Percentiles rank a stretch among this genome's conserved stretches.
Evolutionary conservation across 2,329 filamentous ascomycete species (phyloP).

Genomic region (Aspergillus ustus): DNA sequence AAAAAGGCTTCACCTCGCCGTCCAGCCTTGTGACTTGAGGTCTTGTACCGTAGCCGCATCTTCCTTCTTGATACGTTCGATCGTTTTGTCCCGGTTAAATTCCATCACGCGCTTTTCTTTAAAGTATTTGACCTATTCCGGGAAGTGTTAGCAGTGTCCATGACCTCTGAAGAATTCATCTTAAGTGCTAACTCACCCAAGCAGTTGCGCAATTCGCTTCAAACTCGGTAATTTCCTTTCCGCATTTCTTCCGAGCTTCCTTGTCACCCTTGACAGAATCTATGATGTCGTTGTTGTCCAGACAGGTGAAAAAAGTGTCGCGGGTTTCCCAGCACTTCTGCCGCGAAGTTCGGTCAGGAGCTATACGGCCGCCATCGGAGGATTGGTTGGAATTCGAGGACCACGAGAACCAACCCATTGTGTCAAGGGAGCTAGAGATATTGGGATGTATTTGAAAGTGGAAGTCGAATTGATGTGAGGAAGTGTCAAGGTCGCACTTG

Average conservation of each 20-base stretch:
- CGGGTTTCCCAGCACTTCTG: slow-evolving; percentile 86
- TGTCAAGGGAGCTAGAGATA: background rate
- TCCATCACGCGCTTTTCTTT: slow-evolving; percentile 96
- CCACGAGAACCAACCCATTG: slow-evolving; percentile 58
- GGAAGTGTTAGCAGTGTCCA: slow-evolving; percentile 19
- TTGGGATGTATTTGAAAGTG: background rate
- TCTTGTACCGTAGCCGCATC: slow-evolving; percentile 67
- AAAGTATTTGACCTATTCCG: slow-evolving; percentile 86
- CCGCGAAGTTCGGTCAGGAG: slow-evolving; percentile 83
- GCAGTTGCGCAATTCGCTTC: slow-evolving; percentile 84
- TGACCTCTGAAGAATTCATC: background rate
- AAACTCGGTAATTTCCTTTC: slow-evolving; percentile 66
- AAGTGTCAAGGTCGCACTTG: background rate
- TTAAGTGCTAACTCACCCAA: slow-evolving; percentile 70
- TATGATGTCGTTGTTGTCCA: slow-evolving; percentile 80
- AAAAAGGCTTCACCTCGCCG: slow-evolving; percentile 25
- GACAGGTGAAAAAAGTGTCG: slow-evolving; percentile 84
- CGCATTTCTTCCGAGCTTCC: slow-evolving; percentile 63
- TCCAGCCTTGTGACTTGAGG: slow-evolving; percentile 48
- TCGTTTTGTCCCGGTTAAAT: slow-evolving; percentile 77
- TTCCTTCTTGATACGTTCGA: slow-evolving; percentile 75
- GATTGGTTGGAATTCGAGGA: slow-evolving; percentile 50
- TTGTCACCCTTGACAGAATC: slow-evolving; percentile 69
- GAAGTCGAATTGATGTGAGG: background rate
- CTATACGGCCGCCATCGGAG: slow-evolving; percentile 68